Conservation (phyloP, 208 protist species). For the Trypanosoma avium region DNA sequence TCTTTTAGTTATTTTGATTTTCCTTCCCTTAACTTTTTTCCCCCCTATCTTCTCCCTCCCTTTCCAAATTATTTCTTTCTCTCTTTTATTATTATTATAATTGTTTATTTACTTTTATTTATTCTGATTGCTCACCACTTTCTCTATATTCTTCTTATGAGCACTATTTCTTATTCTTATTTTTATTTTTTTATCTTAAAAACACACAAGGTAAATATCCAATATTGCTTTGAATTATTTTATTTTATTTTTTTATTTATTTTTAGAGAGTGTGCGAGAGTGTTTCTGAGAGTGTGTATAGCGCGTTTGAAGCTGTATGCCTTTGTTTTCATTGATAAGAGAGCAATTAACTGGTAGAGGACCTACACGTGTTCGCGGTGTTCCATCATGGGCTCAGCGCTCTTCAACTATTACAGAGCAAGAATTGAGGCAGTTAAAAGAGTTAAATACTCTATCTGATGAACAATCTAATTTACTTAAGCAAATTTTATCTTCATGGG, state of each 20-base stretch:
- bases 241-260: background rate
- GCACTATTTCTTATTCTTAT: background rate
- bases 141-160: no score
- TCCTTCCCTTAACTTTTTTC: background rate
- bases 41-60: background rate
- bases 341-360: conserved; percentile 15
- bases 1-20: conserved; percentile 8
- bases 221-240: no score
- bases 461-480: conserved; percentile 20
- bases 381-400: conserved; percentile 20
- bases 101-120: background rate
- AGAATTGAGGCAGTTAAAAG: background rate
- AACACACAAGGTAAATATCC: background rate
- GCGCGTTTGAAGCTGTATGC: conserved; percentile 10
- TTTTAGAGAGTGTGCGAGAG: background rate
- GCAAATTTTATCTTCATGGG: conserved; percentile 19
- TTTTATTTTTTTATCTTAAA: no score
- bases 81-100: background rate
- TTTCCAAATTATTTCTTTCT: background rate
- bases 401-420: background rate
- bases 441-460: conserved; percentile 14
- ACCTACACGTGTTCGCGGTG: background rate
- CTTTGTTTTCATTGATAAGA: conserved; percentile 15
- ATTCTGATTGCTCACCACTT: no score
- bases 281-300: no score